Base-by-base conservation (phyloP, 106 monocot species). In the Acanthochlamys bracteata region DNA sequence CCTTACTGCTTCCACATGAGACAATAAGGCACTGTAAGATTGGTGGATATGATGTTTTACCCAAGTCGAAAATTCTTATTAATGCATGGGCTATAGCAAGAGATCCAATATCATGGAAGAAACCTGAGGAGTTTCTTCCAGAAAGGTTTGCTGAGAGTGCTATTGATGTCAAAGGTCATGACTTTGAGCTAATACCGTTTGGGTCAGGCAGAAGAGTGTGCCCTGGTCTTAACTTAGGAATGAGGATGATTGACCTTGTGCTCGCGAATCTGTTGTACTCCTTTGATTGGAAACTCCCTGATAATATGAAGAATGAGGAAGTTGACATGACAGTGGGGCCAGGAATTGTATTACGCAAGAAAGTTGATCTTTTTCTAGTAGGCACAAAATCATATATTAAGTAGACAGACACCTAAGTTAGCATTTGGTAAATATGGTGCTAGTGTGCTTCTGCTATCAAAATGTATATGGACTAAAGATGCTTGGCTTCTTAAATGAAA, bases 261-360 rank as follows among this genome's bases (percentile, higher is more conserved):
- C 21, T 59, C 4, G 69, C 69, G 1, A 53, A 69, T 25, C 51
- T 70, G 25, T 25, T 70, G 17, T 43, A 51, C 20, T 3, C 17
- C 11, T 70, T 70, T 70, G 70, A 70, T 52, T 70, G 70, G 70
- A 42, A 49, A 21, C 26, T 70, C 11, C 70, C 70, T 1, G 12
- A 27, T 17, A 59, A 51, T 7, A 33, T 47, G 27, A 9, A 11
- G 0, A 15, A 9, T 0, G 27, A 61, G 15, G 45, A 61, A 25
- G 11, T 70, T 6, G 61, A 61, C 49, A 61, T 70, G 70, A 33
- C n/a, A 10, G 70, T 60, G 47, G 19, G 19, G 14, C 59, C 20
- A 0, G 61, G 70, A 11, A 7, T 61, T 21, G n/a, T 39, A 0
- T 0, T 20, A 0, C 23, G 20, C 15, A 70, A 21, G 49, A 70